A percentile compares a stretch with the other conserved stretches of the same genome.
Conservation (phyloP, 306 rosid genomes). For the Begonia peltatifolia region DNA sequence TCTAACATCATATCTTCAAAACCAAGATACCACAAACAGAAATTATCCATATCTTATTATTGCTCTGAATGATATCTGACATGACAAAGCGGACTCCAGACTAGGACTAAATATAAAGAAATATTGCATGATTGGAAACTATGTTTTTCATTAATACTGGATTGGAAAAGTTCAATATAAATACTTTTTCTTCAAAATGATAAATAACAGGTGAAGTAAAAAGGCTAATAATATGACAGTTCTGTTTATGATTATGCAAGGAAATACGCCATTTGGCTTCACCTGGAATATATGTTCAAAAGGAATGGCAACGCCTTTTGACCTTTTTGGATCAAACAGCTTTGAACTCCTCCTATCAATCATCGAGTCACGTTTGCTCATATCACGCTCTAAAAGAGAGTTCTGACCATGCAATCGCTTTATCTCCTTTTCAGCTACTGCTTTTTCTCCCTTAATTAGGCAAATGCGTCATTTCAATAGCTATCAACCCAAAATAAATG, state of each 20-base stretch:
- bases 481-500: too few relatives aligned
- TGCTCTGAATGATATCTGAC: too few relatives aligned
- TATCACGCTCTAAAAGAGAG: slow-evolving; percentile 77
- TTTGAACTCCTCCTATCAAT: slow-evolving; percentile 47
- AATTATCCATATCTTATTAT: too few relatives aligned
- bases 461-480: not conserved
- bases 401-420: slow-evolving; percentile 63
- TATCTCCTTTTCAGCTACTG: slow-evolving; percentile 61
- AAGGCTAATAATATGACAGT: not conserved
- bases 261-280: not conserved
- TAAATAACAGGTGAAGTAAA: too few relatives aligned
- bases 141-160: too few relatives aligned
- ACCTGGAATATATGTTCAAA: slow-evolving; percentile 58
- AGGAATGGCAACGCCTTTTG: slow-evolving; percentile 32
- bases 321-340: slow-evolving; percentile 42
- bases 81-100: too few relatives aligned
- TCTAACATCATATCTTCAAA: too few relatives aligned
- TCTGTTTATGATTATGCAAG: not conserved
- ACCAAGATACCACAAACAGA: too few relatives aligned
- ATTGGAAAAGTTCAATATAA: too few relatives aligned
- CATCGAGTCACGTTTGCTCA: slow-evolving; percentile 48
- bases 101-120: too few relatives aligned
- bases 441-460: slow-evolving; percentile 57
- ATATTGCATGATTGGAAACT: too few relatives aligned
- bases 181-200: too few relatives aligned